These are phyloP conservation scores for Solanum chacoense DNA, from an alignment of 305 asterid genomes.

Conservation along the genomic window DNA sequence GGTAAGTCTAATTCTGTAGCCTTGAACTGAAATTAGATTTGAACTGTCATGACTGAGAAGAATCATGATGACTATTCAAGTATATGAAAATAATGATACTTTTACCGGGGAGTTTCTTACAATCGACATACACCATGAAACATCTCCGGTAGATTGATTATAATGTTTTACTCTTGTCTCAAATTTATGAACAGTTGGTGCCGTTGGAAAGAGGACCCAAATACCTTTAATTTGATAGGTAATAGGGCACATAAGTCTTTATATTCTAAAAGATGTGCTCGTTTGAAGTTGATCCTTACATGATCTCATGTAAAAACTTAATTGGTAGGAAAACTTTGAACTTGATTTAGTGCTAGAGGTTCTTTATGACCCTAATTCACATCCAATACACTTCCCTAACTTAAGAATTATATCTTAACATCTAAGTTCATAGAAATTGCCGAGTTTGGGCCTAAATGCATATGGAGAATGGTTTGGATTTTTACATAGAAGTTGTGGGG, in stretches of 20 bases:
- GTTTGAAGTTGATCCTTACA: not conserved
- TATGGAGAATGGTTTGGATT: not conserved
- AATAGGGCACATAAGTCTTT: not conserved
- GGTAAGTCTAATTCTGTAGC: not conserved
- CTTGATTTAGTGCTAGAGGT: not conserved
- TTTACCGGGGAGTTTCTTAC: not conserved
- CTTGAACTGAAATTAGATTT: not conserved
- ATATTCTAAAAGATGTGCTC: not conserved
- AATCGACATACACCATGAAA: not conserved
- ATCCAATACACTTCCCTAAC: not conserved
- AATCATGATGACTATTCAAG: not conserved
- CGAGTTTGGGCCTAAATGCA: not conserved
- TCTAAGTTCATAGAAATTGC: not conserved
- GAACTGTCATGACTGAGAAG: not conserved
- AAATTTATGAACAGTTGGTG: not conserved
- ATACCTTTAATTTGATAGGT: not conserved
- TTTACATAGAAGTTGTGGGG: not conserved
- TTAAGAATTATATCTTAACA: not conserved
- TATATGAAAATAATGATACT: not conserved
- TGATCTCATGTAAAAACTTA: not conserved
- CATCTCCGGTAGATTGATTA: not conserved
- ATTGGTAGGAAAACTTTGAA: not conserved
- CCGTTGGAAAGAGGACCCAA: not conserved
- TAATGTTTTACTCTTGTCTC: not conserved
- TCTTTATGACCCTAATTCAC: not conserved